These are phyloP conservation scores for Mycena citricolor DNA, from an alignment of 1,284 basidiomycete genomes.

Conservation along the genomic window DNA sequence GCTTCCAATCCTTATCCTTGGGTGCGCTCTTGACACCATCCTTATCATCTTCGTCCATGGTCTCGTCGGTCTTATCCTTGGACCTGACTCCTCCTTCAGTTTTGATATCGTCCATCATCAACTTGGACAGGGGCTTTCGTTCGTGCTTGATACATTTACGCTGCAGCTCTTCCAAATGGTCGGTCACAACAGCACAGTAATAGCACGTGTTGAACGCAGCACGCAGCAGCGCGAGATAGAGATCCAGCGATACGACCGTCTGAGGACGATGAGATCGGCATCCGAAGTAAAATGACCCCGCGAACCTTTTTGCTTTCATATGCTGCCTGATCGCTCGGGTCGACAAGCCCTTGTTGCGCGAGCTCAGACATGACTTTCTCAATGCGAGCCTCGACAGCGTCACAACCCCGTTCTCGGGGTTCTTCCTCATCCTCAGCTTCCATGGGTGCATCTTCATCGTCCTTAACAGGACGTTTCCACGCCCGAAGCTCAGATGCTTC, in stretches of 20 bases:
- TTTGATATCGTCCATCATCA: constrained; percentile 55
- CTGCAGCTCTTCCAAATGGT: constrained; percentile 91
- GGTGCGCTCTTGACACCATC: constrained; percentile 27
- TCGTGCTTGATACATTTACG: constrained; percentile 91
- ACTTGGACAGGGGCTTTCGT: constrained; percentile 67
- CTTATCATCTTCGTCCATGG: constrained; percentile 12
- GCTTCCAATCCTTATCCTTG: constrained; percentile 57
- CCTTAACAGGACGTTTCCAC: constrained; percentile 35
- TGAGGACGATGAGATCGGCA: constrained; percentile 31
- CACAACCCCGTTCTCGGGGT: constrained; percentile 59
- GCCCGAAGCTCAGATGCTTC: constrained; percentile 56
- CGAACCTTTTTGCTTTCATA: constrained; percentile 69
- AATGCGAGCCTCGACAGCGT: constrained; percentile 72
- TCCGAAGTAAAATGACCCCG: constrained; percentile 11
- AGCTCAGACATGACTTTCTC: constrained; percentile 71
- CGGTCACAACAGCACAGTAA: constrained; percentile 89
- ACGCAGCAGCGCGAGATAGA: constrained; percentile 84
- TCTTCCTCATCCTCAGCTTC: constrained; percentile 53
- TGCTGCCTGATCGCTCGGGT: constrained; percentile 60
- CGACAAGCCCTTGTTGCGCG: constrained; percentile 57
- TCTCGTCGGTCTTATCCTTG: constrained; percentile 37
- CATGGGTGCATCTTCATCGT: constrained; percentile 42
- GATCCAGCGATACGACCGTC: constrained; percentile 76
- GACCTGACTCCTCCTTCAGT: too few relatives aligned
- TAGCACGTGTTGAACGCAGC: constrained; percentile 89